These are phyloP conservation scores for Euptelea pleiosperma DNA, from an alignment of 164 flowering plant genomes.

Conservation along the genomic window DNA sequence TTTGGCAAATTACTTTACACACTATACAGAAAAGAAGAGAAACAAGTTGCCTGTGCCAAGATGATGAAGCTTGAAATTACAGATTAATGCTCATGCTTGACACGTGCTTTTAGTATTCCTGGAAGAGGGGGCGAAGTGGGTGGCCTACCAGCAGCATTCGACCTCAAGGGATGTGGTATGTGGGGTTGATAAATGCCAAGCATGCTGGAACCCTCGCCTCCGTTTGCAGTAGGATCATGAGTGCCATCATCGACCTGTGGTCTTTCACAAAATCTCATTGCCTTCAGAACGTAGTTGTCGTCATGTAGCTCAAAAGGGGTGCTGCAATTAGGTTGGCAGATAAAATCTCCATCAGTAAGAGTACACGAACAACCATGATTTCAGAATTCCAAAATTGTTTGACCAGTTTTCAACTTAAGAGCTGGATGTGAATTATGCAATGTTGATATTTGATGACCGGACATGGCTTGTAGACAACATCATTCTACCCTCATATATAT, in stretches of 20 bases:
- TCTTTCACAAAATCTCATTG: conserved; percentile 68
- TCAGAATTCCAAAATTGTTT: background rate
- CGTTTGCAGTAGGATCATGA: conserved; percentile 32
- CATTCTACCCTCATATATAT: background rate
- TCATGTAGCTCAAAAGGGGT: conserved; percentile 97
- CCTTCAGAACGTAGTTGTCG: conserved; percentile 90
- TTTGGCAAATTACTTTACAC: conserved; percentile 33
- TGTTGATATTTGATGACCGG: background rate
- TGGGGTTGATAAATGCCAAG: conserved; percentile 37
- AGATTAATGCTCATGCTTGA: conserved; percentile 63
- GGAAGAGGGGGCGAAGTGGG: conserved; percentile 80
- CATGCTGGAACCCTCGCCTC: conserved; percentile 62
- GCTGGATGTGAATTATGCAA: background rate
- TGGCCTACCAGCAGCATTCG: conserved; percentile 42
- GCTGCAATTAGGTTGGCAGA: conserved; percentile 40
- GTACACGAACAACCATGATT: background rate
- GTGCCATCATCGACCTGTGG: conserved; percentile 27
- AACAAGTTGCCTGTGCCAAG: background rate
- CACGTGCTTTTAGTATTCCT: conserved; percentile 82
- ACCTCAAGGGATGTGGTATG: conserved; percentile 33
- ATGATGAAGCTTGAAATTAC: conserved; percentile 6
- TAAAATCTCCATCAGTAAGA: background rate
- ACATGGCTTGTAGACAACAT: background rate
- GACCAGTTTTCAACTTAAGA: background rate
- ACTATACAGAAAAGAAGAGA: conserved; percentile 32